Conservation (phyloP, 1,284 basidiomycete genomes). For the Sporisorium scitamineum region DNA sequence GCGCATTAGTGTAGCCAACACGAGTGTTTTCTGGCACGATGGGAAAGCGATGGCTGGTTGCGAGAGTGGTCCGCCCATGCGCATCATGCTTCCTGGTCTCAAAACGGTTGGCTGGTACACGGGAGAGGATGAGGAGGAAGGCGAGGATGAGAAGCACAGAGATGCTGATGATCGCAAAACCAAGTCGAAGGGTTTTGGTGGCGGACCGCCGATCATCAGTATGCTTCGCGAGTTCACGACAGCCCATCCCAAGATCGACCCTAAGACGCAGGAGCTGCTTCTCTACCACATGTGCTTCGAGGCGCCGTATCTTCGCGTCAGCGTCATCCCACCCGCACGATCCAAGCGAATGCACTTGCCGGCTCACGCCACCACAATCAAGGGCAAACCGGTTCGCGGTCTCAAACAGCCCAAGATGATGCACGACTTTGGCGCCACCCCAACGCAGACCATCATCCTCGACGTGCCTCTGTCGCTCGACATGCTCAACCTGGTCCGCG, state of each 20-base stretch:
- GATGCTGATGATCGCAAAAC: not conserved
- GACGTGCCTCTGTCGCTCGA: conserved; percentile 72
- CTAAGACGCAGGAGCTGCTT: conserved; percentile 71
- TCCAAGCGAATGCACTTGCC: not conserved
- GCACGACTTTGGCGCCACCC: conserved; percentile 72
- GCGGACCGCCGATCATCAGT: conserved; percentile 38
- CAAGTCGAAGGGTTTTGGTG: conserved; percentile 35
- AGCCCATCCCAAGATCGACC: conserved; percentile 72
- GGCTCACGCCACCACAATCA: conserved; percentile 29
- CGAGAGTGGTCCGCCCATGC: conserved; percentile 72
- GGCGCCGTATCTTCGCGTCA: conserved; percentile 71
- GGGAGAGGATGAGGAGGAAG: conserved; percentile 37
- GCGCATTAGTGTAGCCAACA: conserved; percentile 71
- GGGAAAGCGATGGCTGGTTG: conserved; percentile 72
- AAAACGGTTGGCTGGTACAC: conserved; percentile 71
- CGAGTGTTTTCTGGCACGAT: conserved; percentile 71
- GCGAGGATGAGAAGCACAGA: not conserved
- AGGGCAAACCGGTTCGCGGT: conserved; percentile 57
- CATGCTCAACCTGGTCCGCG: conserved; percentile 71
- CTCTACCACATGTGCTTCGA: conserved; percentile 72
- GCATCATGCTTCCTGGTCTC: conserved; percentile 71
- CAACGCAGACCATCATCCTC: conserved; percentile 71
- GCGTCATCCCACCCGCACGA: conserved; percentile 69
- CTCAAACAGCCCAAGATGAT: conserved; percentile 70
- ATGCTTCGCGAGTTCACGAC: conserved; percentile 72